phyloP scores from a whole-genome alignment of 1,139 yeast species.

The Debaryomycetaceae sp. region DNA sequence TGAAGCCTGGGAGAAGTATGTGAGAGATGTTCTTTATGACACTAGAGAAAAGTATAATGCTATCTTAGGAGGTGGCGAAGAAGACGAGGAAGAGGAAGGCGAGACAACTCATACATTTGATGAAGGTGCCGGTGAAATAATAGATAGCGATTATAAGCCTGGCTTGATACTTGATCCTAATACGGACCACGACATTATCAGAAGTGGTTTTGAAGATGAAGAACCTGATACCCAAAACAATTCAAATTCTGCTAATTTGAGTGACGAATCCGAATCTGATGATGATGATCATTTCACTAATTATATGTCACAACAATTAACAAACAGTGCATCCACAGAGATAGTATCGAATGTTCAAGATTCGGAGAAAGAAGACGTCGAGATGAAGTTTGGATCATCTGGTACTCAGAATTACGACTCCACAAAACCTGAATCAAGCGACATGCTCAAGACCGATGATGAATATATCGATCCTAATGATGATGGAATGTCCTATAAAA shows the following conservation, averaged over 20 bases:
- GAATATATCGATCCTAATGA: slow-evolving; percentile 79
- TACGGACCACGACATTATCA: slow-evolving; percentile 30
- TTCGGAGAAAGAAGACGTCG: slow-evolving; percentile 48
- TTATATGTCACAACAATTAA: slow-evolving; percentile 80
- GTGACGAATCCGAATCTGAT: slow-evolving; percentile 28
- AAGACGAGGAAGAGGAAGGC: slow-evolving; percentile 34
- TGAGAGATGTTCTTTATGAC: slow-evolving; percentile 76
- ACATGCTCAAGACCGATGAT: slow-evolving; percentile 4
- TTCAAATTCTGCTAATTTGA: slow-evolving; percentile 9
- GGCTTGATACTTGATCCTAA: slow-evolving; percentile 35
- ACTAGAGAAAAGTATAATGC: slow-evolving; percentile 94
- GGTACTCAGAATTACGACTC: slow-evolving; percentile 8
- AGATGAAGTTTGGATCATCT: slow-evolving; percentile 1
- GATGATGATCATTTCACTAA: slow-evolving; percentile 55
- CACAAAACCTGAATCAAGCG: slow-evolving; percentile 7
- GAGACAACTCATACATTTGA: slow-evolving; percentile 47
- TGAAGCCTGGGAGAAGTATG: slow-evolving; percentile 79
- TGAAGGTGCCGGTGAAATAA: slow-evolving; percentile 49
- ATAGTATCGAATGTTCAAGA: slow-evolving; percentile 44
- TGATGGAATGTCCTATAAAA: slow-evolving; percentile 72
- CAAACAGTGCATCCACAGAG: slow-evolving; percentile 57
- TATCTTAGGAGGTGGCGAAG: slow-evolving; percentile 75
- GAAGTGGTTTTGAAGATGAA: slow-evolving; percentile 19
- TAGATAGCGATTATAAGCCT: slow-evolving; percentile 31
- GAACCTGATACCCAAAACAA: slow-evolving; percentile 19